Percentiles rank a stretch among this genome's conserved stretches.
Conservation (phyloP, 2,329 filamentous ascomycete species). For the Rutstroemia sydowiana region DNA sequence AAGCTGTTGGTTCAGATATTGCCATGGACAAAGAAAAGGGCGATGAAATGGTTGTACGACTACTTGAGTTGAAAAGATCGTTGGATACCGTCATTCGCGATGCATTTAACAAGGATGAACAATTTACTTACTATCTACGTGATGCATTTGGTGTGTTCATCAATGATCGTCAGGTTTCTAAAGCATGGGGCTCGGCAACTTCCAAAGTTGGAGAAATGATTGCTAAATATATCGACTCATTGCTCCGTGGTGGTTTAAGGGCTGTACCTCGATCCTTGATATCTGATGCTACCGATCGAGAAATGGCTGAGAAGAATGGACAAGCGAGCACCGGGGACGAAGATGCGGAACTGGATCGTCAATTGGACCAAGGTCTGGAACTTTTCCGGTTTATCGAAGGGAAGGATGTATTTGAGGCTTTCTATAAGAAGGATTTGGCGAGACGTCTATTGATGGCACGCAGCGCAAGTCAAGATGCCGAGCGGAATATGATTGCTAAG, state of each 20-base stretch:
- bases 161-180: constrained; percentile 72
- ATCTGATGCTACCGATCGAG: constrained; percentile 52
- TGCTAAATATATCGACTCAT: constrained; percentile 87
- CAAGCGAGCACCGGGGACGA: constrained; percentile 71
- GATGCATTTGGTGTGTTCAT: constrained; percentile 87
- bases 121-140: constrained; percentile 68
- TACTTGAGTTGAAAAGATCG: constrained; percentile 73
- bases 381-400: constrained; percentile 95
- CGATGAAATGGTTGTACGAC: constrained; percentile 76
- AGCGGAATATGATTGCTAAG: constrained; percentile 89
- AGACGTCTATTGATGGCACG: constrained; percentile 82
- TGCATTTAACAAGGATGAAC: constrained; percentile 71
- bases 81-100: constrained; percentile 70
- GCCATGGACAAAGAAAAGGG: constrained; percentile 72
- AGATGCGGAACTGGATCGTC: constrained; percentile 83
- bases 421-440: constrained; percentile 97
- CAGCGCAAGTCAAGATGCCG: constrained; percentile 89
- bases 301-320: constrained; percentile 51
- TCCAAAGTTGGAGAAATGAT: constrained; percentile 98
- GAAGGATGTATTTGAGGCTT: constrained; percentile 96
- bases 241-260: constrained; percentile 82
- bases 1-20: constrained; percentile 64
- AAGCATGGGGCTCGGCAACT: constrained; percentile 71
- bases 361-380: constrained; percentile 87
- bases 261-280: constrained; percentile 64